Evolutionary conservation across 2,329 filamentous ascomycete species (phyloP).

Genomic region (Pestalotiopsis sp.): DNA sequence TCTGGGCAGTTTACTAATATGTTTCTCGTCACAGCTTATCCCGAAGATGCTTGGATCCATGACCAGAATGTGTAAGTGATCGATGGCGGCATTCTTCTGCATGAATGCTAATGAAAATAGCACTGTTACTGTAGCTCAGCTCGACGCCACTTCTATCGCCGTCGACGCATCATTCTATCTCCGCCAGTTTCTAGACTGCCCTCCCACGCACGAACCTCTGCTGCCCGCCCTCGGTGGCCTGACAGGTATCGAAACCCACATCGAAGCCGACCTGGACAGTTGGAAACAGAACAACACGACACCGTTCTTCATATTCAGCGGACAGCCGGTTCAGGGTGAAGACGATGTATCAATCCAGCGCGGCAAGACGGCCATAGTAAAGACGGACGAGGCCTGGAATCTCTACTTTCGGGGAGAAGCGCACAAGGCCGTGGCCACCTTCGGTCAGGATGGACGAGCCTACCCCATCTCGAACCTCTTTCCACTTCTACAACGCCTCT

Average conservation of each 20-base stretch:
- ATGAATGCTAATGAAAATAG: constrained; percentile 33
- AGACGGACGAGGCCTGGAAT: constrained; percentile 81
- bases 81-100: background rate
- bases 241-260: constrained; percentile 75
- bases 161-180: constrained; percentile 93
- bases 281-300: constrained; percentile 72
- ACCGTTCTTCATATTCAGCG: constrained; percentile 92
- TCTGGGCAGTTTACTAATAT: constrained; percentile 20
- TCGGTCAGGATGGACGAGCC: constrained; percentile 75
- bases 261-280: constrained; percentile 75
- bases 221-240: constrained; percentile 88
- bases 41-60: constrained; percentile 44
- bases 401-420: constrained; percentile 83
- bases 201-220: constrained; percentile 80
- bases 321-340: constrained; percentile 77
- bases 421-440: constrained; percentile 80
- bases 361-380: constrained; percentile 66
- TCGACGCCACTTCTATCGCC: constrained; percentile 76
- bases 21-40: constrained; percentile 32
- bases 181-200: constrained; percentile 72
- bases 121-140: constrained; percentile 66
- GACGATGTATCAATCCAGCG: constrained; percentile 70
- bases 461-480: constrained; percentile 74
- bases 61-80: constrained; percentile 35
- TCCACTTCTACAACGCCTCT: constrained; percentile 74